A percentile compares a stretch with the other conserved stretches of the same genome.
Conservation (phyloP, 2,329 filamentous ascomycete genomes). For the Verticillium zaregamsianum region DNA sequence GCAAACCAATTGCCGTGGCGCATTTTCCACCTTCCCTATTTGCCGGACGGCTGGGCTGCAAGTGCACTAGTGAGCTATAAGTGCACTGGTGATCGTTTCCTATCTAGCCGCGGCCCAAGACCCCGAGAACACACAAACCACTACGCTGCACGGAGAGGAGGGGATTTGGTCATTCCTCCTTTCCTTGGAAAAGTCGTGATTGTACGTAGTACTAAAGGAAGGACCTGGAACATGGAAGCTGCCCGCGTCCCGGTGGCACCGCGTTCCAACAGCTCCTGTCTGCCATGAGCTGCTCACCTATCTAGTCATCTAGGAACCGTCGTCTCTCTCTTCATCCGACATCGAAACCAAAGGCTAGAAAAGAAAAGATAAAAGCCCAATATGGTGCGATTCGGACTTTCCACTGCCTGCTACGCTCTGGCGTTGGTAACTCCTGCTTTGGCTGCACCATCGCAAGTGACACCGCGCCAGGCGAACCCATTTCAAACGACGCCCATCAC, state of each 20-base stretch:
- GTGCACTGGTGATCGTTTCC: conserved; percentile 1
- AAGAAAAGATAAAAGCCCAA: conserved; percentile 1
- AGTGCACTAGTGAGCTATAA: not conserved
- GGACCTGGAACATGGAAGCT: not conserved
- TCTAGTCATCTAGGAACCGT: not conserved
- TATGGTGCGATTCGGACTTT: conserved; percentile 24
- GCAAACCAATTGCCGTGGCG: conserved; percentile 1
- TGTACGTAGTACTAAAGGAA: not conserved
- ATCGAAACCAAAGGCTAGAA: not conserved
- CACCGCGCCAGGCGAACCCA: conserved; percentile 22
- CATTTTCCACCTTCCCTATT: not conserved
- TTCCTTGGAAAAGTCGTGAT: not conserved
- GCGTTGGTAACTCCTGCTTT: conserved; percentile 21
- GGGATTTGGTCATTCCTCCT: not conserved
- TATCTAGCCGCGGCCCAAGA: conserved; percentile 1
- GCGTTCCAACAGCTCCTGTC: not conserved
- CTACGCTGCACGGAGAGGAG: conserved; percentile 1
- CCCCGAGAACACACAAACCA: not conserved
- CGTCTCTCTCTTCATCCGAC: not conserved
- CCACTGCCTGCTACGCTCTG: conserved; percentile 20
- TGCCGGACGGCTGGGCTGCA: not conserved
- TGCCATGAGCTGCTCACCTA: not conserved
- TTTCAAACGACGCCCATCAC: conserved; percentile 16
- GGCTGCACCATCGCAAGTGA: conserved; percentile 17
- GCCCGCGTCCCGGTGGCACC: not conserved